Base-by-base conservation (phyloP, 2,329 filamentous ascomycete species). In the Cyphellophora europaea region DNA sequence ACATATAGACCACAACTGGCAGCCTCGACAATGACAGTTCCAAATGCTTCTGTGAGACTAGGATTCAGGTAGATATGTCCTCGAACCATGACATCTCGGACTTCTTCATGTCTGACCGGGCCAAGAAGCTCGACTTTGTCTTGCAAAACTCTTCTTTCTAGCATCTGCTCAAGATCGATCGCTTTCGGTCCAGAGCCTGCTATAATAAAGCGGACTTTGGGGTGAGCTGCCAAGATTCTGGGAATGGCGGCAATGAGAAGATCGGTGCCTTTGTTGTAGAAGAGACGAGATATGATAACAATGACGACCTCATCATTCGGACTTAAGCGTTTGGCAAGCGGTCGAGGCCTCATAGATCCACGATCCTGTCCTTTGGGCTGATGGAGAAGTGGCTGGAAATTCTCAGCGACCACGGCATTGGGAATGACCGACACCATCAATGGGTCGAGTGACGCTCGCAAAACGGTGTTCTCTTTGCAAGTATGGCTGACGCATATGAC, bases 191-290 rank as follows among this genome's bases (percentile, higher is more conserved):
- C 91, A 0, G 85, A 93, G 3, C 93, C 93, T 17, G 86, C 91
- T 48, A 98, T 95, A 52, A 98, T 85, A 61, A 98, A 98, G 38
- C 87, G 83, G 1, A 94, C 91, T 55, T 96, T 93, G 1, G 86
- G 82, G 54, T 98, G 84, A 11, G 79, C 76, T 32, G 86, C 82
- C 17, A 96, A 73, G 35, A 98, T 94, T 31, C 88, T 79, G 1
- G 91, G 91, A 35, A 98, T 93, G 3, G 87, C 86, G 8, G 89
- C 91, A 15, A 94, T 94, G n/a, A 98, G 73, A 0, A 98, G 74
- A 56, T 98, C 93, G 2, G 86, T 96, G 40, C 91, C 91, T 58
- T 98, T 98, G 62, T 98, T 98, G 62, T 96, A 96, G 61, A 96
- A 98, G 1, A 98, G 76, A 13, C 91, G 85, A 6, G 88, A 95